Evolutionary conservation across 768 basidiomycete genomes (phyloP), one percentile per base, ranked within the genome.

Genomic region (Mycena venus): DNA sequence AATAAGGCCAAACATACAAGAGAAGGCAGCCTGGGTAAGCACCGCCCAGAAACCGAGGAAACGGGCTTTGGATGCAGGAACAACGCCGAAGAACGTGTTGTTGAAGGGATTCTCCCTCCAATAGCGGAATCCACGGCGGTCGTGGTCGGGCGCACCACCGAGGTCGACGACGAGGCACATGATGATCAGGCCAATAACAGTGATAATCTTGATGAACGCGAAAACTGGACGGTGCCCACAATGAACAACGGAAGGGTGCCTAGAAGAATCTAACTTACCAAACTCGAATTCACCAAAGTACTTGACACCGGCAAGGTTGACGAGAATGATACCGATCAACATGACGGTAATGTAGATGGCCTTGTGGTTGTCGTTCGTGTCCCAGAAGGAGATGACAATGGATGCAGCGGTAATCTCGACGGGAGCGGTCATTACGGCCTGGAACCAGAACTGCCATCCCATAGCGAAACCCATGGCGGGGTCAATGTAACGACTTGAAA

Each of bases 101-200:
- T 77, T 75, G 71, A 78, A 79, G 17, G 60, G 81, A 25, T 71
- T 67, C 53, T 74, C 81, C 29, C 71, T 79, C 87, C 88, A 89
- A 82, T 84, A 86, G 21, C 84, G 82, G 77, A 84, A 84, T 17
- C 86, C 84, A 68, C 82, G 81, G 68, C 80, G 83, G 75, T 83
- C 81, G 75, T 83, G 79, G 74, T 82, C 81, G 27, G 88, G 87
- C n/a, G 85, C 88, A 38, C 87, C 87, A 60, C 90, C 89, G 25
- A 88, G 82, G 75, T 87, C 86, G 68, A 91, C 82, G 74, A 90
- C 83, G 75, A 90, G 83, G 64, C 87, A 87, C 73, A 88, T 82
- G 75, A 91, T 82, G 47, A 85, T 84, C 31, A 85, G 72, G 60
- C 83, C 83, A 36, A 84, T 75, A 68, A 87, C 78, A 59, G 89